Evolutionary conservation across 805 yeast species (phyloP).

Genomic region (Teunomyces funiuensis): DNA sequence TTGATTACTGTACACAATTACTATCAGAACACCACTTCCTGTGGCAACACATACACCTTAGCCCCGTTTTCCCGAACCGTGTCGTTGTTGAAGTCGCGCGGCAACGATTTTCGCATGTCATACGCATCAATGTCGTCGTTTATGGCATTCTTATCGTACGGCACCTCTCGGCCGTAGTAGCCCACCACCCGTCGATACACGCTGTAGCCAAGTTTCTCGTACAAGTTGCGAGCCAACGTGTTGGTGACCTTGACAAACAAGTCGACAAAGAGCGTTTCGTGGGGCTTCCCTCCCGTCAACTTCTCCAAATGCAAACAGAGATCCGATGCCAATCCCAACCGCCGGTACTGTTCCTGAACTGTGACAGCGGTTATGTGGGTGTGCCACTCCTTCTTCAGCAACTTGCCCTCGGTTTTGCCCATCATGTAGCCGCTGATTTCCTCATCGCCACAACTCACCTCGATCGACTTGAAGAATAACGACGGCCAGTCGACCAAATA

Average conservation of each 20-base stretch:
- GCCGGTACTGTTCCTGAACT: constrained; percentile 74
- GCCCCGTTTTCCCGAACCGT: constrained; percentile 64
- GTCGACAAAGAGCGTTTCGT: constrained; percentile 82
- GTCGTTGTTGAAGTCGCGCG: constrained; percentile 52
- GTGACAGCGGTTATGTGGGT: constrained; percentile 97
- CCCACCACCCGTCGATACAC: constrained; percentile 86
- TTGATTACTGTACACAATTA: not conserved
- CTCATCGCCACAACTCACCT: constrained; percentile 23
- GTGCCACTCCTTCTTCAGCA: constrained; percentile 78
- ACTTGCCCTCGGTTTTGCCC: constrained; percentile 91
- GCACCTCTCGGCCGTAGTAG: constrained; percentile 65
- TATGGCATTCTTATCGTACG: constrained; percentile 45
- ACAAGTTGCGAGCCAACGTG: constrained; percentile 71
- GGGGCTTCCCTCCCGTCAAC: constrained; percentile 69
- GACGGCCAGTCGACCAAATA: constrained; percentile 88
- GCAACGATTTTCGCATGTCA: constrained; percentile 74
- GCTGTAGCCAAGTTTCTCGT: constrained; percentile 82
- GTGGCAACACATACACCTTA: constrained; percentile 58
- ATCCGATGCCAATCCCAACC: constrained; percentile 82
- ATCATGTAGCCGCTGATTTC: constrained; percentile 75
- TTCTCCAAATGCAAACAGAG: constrained; percentile 73
- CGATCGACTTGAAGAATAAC: constrained; percentile 74
- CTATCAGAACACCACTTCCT: constrained; percentile 57
- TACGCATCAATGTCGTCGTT: constrained; percentile 82
- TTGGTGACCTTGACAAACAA: constrained; percentile 90